A percentile compares a stretch with the other conserved stretches of the same genome.
Conservation (phyloP, 176 grass and related monocot species). For the Paspalum vaginatum region DNA sequence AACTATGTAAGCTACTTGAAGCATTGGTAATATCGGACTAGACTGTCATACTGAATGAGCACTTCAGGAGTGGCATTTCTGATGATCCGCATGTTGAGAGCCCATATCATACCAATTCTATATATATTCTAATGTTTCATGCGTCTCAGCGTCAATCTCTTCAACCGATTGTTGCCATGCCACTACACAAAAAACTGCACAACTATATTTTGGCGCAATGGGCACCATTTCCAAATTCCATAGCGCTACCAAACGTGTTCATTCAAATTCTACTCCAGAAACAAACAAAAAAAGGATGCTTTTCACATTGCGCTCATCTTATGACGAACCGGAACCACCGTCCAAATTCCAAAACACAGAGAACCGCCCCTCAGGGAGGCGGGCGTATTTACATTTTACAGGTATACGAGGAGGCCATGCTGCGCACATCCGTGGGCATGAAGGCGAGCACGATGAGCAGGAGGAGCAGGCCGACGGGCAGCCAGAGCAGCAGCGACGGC, state of each 20-base stretch:
- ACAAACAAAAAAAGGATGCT: background rate
- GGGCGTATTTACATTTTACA: constrained; percentile 41
- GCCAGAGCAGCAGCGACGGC: constrained; percentile 59
- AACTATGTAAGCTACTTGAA: no score
- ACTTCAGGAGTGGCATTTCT: no score
- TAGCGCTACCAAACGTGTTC: constrained; percentile 17
- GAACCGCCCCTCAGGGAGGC: background rate
- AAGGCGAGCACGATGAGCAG: constrained; percentile 69
- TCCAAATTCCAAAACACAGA: background rate
- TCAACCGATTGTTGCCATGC: background rate
- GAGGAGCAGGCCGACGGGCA: constrained; percentile 62
- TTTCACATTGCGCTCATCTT: constrained; percentile 29
- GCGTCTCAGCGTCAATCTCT: background rate
- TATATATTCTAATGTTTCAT: no score
- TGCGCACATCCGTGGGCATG: constrained; percentile 59
- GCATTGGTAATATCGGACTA: no score
- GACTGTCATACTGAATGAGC: no score
- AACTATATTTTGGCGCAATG: background rate
- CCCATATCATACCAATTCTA: no score
- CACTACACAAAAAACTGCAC: constrained; percentile 8
- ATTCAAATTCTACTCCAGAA: constrained; percentile 25
- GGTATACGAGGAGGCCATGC: constrained; percentile 59
- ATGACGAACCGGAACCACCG: constrained; percentile 25
- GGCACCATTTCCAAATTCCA: background rate
- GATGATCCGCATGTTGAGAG: no score